A percentile compares a stretch with the other conserved stretches of the same genome.
Conservation (phyloP, 1,284 basidiomycete species). For the Cryptococcus sp. region DNA sequence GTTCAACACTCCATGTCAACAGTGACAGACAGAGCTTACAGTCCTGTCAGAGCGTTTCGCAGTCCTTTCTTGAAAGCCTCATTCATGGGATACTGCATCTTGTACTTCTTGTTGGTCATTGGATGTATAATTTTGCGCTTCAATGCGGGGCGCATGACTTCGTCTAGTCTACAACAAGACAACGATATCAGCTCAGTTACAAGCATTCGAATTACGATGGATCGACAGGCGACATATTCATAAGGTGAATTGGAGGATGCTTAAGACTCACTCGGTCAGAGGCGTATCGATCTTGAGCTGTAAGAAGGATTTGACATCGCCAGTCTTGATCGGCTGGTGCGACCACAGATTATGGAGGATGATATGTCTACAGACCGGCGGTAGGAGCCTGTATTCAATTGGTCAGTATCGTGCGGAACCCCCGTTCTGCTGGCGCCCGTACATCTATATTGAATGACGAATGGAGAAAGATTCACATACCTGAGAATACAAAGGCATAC, state of each 20-base stretch:
- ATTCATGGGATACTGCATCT: constrained; percentile 65
- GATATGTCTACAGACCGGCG: constrained; percentile 82
- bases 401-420: neutral
- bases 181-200: constrained; percentile 6
- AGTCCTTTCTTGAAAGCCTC: constrained; percentile 75
- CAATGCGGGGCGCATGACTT: constrained; percentile 65
- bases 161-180: constrained; percentile 61
- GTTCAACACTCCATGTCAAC: neutral
- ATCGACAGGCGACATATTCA: neutral
- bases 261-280: constrained; percentile 27
- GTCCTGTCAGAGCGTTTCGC: constrained; percentile 85
- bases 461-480: constrained; percentile 52
- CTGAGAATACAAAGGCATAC: constrained; percentile 93
- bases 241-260: neutral
- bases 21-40: constrained; percentile 60
- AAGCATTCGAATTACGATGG: neutral
- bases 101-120: constrained; percentile 40
- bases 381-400: constrained; percentile 65
- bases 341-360: constrained; percentile 92
- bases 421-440: neutral
- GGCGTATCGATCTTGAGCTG: constrained; percentile 55
- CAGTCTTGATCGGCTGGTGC: constrained; percentile 68
- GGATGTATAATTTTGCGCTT: constrained; percentile 71
- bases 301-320: constrained; percentile 82
- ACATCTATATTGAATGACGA: neutral